These are phyloP conservation scores for Scalesia atractyloides DNA, from an alignment of 129 eudicot genomes.

Conservation along the genomic window DNA sequence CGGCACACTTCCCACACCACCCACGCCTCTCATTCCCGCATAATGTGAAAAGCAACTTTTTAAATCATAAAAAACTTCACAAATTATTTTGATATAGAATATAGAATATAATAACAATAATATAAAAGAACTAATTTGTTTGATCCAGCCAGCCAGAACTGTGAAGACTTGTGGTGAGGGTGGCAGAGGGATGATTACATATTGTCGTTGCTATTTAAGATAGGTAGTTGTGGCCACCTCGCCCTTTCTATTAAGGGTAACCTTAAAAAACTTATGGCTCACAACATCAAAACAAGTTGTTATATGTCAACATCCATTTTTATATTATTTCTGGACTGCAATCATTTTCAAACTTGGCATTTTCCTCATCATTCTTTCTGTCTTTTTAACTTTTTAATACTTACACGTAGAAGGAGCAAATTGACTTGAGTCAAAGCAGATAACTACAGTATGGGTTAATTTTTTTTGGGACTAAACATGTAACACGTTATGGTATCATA, in stretches of 20 bases:
- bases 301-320: constrained; percentile 45
- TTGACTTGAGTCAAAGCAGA: neutral
- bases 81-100: too few species aligned
- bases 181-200: constrained; percentile 29
- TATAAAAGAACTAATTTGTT: neutral
- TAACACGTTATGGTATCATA: neutral
- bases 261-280: constrained; percentile 28
- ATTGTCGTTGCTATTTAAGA: constrained; percentile 25
- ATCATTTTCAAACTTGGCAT: constrained; percentile 14
- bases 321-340: constrained; percentile 4
- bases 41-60: too few species aligned
- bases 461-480: neutral
- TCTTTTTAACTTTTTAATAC: neutral
- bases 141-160: neutral
- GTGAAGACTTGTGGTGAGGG: constrained; percentile 25
- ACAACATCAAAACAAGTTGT: constrained; percentile 25
- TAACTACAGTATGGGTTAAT: neutral
- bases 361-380: neutral
- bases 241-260: constrained; percentile 21
- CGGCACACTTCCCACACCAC: too few species aligned
- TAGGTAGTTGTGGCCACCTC: neutral
- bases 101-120: neutral
- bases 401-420: too few species aligned
- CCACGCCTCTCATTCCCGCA: too few species aligned
- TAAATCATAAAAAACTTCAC: too few species aligned